These are phyloP conservation scores for Macaranga tanarius DNA, from an alignment of 441 rosid species.

Conservation along the genomic window DNA sequence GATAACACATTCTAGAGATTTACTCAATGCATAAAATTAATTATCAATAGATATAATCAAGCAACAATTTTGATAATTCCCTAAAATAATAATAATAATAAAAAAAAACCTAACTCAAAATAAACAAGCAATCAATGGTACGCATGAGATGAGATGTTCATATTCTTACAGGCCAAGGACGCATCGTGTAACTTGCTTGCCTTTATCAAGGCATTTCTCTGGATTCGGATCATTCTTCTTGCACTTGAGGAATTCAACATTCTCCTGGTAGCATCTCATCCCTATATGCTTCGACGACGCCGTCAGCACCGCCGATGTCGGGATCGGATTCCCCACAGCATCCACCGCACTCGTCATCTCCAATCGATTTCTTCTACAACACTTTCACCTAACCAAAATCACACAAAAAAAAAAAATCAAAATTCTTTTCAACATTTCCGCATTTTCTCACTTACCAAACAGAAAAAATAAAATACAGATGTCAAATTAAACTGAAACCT, in stretches of 20 bases:
- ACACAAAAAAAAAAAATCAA: not conserved
- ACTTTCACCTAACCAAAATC: not conserved
- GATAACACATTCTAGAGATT: too few species aligned
- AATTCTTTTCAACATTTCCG: not conserved
- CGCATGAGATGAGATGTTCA: not conserved
- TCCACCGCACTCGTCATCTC: conserved; percentile 77
- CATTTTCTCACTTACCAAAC: conserved; percentile 20
- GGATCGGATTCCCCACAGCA: conserved; percentile 79
- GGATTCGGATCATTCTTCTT: conserved; percentile 96
- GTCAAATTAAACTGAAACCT: not conserved
- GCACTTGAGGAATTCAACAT: conserved; percentile 87
- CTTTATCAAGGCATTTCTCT: conserved; percentile 94
- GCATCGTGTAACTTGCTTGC: conserved; percentile 91
- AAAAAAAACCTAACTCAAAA: not conserved
- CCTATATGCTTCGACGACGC: conserved; percentile 86
- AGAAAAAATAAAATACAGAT: not conserved
- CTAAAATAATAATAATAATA: too few species aligned
- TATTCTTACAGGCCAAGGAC: conserved; percentile 75
- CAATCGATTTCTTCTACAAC: conserved; percentile 8
- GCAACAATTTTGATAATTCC: not conserved
- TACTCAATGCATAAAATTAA: too few species aligned
- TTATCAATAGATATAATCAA: too few species aligned
- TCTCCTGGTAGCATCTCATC: conserved; percentile 61
- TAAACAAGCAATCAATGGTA: not conserved
- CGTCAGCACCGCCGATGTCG: conserved; percentile 86